Percentiles rank a stretch among this genome's conserved stretches.
Evolutionary conservation across 495 filamentous ascomycete genomes (phyloP).

Genomic region (Articulospora tetracladia): DNA sequence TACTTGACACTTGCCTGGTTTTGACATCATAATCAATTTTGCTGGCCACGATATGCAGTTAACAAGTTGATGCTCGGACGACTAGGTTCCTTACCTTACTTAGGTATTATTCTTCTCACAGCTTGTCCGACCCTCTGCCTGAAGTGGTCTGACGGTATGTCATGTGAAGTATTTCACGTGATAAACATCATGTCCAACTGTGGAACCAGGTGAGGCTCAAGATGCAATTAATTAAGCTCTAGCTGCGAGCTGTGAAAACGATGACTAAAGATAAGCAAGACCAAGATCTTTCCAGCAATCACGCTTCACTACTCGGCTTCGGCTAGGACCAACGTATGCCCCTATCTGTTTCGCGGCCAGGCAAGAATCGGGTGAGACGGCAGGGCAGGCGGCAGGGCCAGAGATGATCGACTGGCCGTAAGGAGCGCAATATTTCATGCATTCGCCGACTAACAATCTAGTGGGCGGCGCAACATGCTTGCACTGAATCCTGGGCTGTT

Average conservation of each 20-base stretch:
- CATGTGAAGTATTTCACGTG: neutral
- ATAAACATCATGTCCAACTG: neutral
- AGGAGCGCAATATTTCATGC: constrained; percentile 5
- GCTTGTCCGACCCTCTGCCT: no score
- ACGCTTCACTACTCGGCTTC: neutral
- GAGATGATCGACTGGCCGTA: neutral
- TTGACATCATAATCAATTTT: no score
- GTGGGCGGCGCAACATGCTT: neutral
- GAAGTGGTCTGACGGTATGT: no score
- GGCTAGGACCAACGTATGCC: neutral
- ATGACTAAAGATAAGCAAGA: neutral
- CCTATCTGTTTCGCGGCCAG: neutral
- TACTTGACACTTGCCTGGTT: no score
- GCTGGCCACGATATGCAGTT: no score
- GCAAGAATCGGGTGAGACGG: neutral
- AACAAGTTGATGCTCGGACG: no score
- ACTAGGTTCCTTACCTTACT: no score
- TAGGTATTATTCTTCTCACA: no score
- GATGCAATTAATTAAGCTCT: neutral
- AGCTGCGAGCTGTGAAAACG: neutral
- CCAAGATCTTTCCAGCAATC: neutral
- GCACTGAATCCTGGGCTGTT: neutral
- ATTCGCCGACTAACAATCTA: neutral
- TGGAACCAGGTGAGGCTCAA: neutral
- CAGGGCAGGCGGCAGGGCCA: neutral